Evolutionary conservation across 371 early-diverging fungal genomes (phyloP).

Genomic region (Mortierella sp.): DNA sequence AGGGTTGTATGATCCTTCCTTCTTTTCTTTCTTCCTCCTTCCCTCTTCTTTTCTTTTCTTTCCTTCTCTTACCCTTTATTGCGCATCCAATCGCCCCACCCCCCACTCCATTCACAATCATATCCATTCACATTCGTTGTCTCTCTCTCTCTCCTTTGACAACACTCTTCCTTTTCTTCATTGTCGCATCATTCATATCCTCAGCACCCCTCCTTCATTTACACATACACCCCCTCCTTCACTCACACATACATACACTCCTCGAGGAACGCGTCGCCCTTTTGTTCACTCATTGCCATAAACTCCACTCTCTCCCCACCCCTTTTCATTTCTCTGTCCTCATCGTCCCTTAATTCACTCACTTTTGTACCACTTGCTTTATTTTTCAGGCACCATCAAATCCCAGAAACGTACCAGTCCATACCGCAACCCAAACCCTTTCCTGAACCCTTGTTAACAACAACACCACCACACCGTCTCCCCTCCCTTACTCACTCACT

Average conservation of each 20-base stretch:
- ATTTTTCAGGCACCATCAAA: constrained; percentile 6
- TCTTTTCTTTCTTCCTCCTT: background rate
- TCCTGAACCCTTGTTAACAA: background rate
- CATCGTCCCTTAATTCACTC: background rate
- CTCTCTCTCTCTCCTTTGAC: background rate
- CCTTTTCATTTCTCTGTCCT: background rate
- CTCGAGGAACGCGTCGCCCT: too few species aligned
- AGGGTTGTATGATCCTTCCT: background rate
- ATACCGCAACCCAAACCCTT: background rate
- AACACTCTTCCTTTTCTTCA: background rate
- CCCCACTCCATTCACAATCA: background rate
- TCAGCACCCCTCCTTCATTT: background rate
- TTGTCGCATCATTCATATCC: background rate
- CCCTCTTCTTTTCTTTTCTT: background rate
- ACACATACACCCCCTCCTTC: too few species aligned
- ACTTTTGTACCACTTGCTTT: background rate
- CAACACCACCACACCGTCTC: background rate
- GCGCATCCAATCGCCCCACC: background rate
- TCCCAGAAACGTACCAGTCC: background rate
- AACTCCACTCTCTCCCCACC: background rate
- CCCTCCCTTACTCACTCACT: background rate
- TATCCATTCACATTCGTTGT: background rate
- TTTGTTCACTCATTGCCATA: background rate
- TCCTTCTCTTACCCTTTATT: background rate
- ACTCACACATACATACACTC: too few species aligned